A percentile compares a stretch with the other conserved stretches of the same genome.
Conservation (phyloP, 192 early-diverging fungal genomes). For the Cetraspora pellucida region DNA sequence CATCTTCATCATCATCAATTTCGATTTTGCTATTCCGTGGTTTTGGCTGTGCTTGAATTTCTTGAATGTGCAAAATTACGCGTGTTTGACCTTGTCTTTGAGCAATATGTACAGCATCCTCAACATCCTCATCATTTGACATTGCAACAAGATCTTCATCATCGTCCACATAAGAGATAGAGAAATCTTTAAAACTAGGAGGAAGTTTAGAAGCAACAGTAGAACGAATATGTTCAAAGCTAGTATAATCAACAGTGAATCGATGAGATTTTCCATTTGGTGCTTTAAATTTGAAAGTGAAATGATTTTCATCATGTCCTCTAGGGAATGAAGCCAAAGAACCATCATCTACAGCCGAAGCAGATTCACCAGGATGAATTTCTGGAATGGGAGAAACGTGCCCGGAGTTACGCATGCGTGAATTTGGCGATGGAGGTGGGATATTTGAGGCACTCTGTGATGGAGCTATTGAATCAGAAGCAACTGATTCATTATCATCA, state of each 20-base stretch:
- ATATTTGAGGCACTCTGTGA: slow-evolving; percentile 48
- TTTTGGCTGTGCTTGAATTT: slow-evolving; percentile 24
- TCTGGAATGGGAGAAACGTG: slow-evolving; percentile 52
- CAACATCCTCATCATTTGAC: slow-evolving; percentile 73
- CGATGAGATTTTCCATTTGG: slow-evolving; percentile 74
- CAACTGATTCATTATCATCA: slow-evolving; percentile 63
- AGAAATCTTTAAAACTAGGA: slow-evolving; percentile 43
- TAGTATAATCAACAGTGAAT: slow-evolving; percentile 61
- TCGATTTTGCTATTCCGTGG: background rate
- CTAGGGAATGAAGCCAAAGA: slow-evolving; percentile 43
- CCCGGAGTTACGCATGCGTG: slow-evolving; percentile 35
- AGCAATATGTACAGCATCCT: slow-evolving; percentile 83
- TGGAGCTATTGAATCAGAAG: slow-evolving; percentile 61
- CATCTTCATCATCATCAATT: slow-evolving; percentile 18
- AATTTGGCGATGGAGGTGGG: slow-evolving; percentile 47
- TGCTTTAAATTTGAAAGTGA: slow-evolving; percentile 80
- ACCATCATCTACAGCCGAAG: slow-evolving; percentile 54
- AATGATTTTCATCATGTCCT: slow-evolving; percentile 47
- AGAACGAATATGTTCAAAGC: slow-evolving; percentile 55
- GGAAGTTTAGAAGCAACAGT: slow-evolving; percentile 63
- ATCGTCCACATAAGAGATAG: slow-evolving; percentile 86
- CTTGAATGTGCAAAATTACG: slow-evolving; percentile 69
- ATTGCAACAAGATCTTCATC: slow-evolving; percentile 87
- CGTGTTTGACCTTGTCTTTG: slow-evolving; percentile 73
- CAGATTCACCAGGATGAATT: slow-evolving; percentile 60